Evolutionary conservation across 345 rosid genomes (phyloP).

Genomic region (Nasturtium officinale): DNA sequence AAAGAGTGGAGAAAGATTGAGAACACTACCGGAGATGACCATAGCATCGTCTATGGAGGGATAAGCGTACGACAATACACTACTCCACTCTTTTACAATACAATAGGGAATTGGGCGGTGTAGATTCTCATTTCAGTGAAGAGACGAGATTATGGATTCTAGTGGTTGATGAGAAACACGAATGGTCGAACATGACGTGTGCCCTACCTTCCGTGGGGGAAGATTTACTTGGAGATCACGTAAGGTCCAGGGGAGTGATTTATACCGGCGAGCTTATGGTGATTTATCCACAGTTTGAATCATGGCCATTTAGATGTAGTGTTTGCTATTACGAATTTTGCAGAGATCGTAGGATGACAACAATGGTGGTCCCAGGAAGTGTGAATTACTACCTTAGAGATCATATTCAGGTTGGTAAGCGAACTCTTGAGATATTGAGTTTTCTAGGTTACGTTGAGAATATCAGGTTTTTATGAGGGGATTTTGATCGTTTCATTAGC

Average conservation of each 20-base stretch:
- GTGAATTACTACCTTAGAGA: too few relatives aligned
- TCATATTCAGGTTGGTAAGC: too few relatives aligned
- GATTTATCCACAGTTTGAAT: not conserved
- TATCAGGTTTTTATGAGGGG: not conserved
- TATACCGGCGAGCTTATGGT: not conserved
- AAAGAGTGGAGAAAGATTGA: conserved; percentile 7
- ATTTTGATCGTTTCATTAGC: not conserved
- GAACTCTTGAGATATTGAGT: not conserved
- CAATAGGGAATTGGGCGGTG: not conserved
- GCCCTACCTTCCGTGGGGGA: not conserved
- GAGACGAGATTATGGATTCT: not conserved
- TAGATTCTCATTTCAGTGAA: not conserved
- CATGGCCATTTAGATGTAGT: not conserved
- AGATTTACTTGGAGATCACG: not conserved
- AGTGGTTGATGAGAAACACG: too few relatives aligned
- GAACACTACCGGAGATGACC: not conserved
- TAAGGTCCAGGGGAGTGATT: not conserved
- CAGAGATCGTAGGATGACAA: too few relatives aligned
- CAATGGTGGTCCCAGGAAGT: too few relatives aligned
- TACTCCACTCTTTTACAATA: not conserved
- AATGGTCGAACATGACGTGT: not conserved
- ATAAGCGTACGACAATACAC: not conserved
- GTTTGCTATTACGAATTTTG: not conserved
- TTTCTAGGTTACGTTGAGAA: conserved; percentile 23
- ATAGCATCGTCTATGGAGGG: not conserved